A percentile compares a stretch with the other conserved stretches of the same genome.
Evolutionary conservation across 768 basidiomycete species (phyloP).

Genomic region (Russula vinacea): DNA sequence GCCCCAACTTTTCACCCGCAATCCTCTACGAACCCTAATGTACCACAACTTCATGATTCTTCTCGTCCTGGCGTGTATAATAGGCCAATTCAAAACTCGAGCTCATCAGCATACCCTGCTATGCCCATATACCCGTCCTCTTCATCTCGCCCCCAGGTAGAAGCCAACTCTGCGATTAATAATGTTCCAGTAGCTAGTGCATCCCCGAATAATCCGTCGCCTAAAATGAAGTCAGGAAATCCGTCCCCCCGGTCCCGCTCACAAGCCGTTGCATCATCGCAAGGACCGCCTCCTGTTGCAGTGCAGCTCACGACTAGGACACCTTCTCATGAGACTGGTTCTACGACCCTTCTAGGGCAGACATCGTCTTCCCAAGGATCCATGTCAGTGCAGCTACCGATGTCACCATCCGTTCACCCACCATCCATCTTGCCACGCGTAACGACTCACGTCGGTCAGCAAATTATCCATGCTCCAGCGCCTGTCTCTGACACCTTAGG

Average conservation of each 20-base stretch:
- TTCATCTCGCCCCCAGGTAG: constrained; percentile 24
- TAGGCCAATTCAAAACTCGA: constrained; percentile 19
- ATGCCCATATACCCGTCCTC: constrained; percentile 27
- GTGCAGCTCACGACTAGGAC: constrained; percentile 25
- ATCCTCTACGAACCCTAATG: constrained; percentile 4
- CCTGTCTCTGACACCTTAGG: constrained; percentile 4
- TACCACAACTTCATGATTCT: constrained; percentile 21
- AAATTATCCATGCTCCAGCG: not conserved
- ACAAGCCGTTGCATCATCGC: constrained; percentile 14
- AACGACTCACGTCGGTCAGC: constrained; percentile 7
- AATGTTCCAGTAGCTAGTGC: constrained; percentile 20
- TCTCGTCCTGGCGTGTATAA: constrained; percentile 24
- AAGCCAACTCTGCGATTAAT: constrained; percentile 20
- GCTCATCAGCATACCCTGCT: constrained; percentile 26
- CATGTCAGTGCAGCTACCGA: constrained; percentile 11
- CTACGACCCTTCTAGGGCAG: constrained; percentile 30
- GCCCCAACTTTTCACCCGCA: constrained; percentile 2
- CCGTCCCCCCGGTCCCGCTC: constrained; percentile 29
- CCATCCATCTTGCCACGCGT: constrained; percentile 13
- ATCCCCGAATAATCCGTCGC: constrained; percentile 26
- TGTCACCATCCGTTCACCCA: constrained; percentile 22
- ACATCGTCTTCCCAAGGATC: constrained; percentile 30
- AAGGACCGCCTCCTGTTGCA: constrained; percentile 17
- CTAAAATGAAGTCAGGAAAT: constrained; percentile 22
- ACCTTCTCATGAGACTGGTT: constrained; percentile 30